phyloP scores from a whole-genome alignment of 2,329 filamentous ascomycete species.

The Venturiaceae sp. region DNA sequence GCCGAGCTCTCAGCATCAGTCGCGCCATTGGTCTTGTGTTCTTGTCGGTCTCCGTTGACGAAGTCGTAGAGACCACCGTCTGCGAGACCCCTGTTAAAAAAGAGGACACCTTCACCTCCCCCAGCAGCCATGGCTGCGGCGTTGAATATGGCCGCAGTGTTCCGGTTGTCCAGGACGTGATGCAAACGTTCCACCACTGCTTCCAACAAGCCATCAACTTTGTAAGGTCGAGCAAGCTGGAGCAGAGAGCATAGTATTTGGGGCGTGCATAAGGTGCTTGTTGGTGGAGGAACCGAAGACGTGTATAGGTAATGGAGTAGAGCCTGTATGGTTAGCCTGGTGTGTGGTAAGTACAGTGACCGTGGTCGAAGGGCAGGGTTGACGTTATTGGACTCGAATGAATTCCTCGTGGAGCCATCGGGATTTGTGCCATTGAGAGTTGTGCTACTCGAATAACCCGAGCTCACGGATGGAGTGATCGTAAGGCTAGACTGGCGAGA shows the following conservation, averaged over 20 bases:
- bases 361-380: constrained; percentile 60
- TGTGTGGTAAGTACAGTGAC: constrained; percentile 88
- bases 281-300: constrained; percentile 68
- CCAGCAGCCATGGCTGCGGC: constrained; percentile 96
- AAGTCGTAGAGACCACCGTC: constrained; percentile 23
- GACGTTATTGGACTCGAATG: constrained; percentile 38
- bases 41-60: constrained; percentile 15
- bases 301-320: constrained; percentile 92
- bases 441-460: constrained; percentile 29
- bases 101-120: constrained; percentile 74
- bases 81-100: constrained; percentile 26
- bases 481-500: constrained; percentile 74
- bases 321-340: constrained; percentile 77
- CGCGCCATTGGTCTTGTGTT: constrained; percentile 13
- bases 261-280: constrained; percentile 75
- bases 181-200: constrained; percentile 88
- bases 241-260: constrained; percentile 93
- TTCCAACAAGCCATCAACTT: constrained; percentile 84
- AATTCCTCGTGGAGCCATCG: constrained; percentile 8
- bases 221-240: constrained; percentile 87
- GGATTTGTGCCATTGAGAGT: constrained; percentile 22
- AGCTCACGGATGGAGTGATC: constrained; percentile 50
- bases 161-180: constrained; percentile 78
- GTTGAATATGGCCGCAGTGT: constrained; percentile 95
- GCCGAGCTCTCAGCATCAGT: constrained; percentile 17